Evolutionary conservation across 192 early-diverging fungal genomes (phyloP).

Genomic region (Glomus cerebriforme): DNA sequence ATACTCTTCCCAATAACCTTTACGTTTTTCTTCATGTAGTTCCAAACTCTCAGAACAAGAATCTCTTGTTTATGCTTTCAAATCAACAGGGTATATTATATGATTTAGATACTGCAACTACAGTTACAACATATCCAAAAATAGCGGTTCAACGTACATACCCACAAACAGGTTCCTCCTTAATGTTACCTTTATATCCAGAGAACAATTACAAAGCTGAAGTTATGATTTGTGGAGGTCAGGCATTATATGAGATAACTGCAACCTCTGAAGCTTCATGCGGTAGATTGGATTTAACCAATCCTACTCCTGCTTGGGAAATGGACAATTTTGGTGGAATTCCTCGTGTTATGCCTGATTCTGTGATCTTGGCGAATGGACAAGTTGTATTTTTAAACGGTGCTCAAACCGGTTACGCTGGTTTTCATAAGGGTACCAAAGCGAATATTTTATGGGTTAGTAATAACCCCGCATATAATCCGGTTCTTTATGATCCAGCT

Average conservation of each 20-base stretch:
- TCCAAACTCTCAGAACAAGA: slow-evolving; percentile 42
- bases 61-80: slow-evolving; percentile 52
- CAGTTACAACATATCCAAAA: slow-evolving; percentile 44
- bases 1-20: slow-evolving; percentile 55
- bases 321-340: slow-evolving; percentile 50
- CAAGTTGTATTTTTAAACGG: slow-evolving; percentile 62
- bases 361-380: slow-evolving; percentile 51
- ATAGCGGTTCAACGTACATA: slow-evolving; percentile 54
- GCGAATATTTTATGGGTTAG: background rate
- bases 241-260: slow-evolving; percentile 28
- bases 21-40: slow-evolving; percentile 53
- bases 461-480: slow-evolving; percentile 36
- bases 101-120: slow-evolving; percentile 44
- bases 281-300: slow-evolving; percentile 49
- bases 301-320: slow-evolving; percentile 46
- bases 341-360: slow-evolving; percentile 54
- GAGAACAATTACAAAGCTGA: slow-evolving; percentile 55
- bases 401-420: slow-evolving; percentile 53
- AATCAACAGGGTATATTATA: slow-evolving; percentile 53
- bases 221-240: slow-evolving; percentile 64
- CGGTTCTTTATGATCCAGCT: slow-evolving; percentile 32
- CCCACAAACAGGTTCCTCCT: slow-evolving; percentile 56
- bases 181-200: slow-evolving; percentile 58
- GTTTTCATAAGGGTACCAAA: slow-evolving; percentile 33
- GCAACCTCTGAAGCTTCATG: slow-evolving; percentile 46